Conservation (phyloP, 1,139 yeast genomes). For the Pneumocystis canis region DNA sequence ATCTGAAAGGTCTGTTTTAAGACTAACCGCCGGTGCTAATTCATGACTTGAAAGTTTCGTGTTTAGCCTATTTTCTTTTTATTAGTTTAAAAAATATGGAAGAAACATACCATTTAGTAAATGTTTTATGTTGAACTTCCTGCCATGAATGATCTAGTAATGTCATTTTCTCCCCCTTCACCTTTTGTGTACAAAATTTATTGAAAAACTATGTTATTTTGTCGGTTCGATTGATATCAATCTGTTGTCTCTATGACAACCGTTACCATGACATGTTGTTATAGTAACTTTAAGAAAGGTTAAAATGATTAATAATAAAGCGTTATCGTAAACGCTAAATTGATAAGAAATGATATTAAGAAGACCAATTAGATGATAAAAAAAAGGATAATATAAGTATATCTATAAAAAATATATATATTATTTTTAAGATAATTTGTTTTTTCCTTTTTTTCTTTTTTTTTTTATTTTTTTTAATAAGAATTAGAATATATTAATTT, state of each 20-base stretch:
- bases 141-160: conserved; percentile 7
- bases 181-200: not conserved
- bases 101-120: conserved; percentile 3
- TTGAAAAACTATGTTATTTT: not conserved
- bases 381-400: no score
- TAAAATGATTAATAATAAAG: not conserved
- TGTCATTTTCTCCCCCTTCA: not conserved
- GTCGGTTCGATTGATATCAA: not conserved
- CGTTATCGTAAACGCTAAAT: not conserved
- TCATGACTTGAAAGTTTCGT: conserved; percentile 11
- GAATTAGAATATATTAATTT: not conserved
- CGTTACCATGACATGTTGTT: not conserved
- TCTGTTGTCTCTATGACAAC: not conserved
- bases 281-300: not conserved
- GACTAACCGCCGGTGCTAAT: conserved; percentile 6
- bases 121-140: conserved; percentile 13
- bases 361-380: no score
- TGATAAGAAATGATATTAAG: no score
- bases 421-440: not conserved
- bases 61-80: conserved; percentile 10
- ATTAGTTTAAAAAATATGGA: not conserved
- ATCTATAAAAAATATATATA: not conserved
- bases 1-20: conserved; percentile 11
- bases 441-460: not conserved
- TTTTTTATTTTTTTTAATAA: not conserved